A percentile compares a stretch with the other conserved stretches of the same genome.
phyloP scores from a whole-genome alignment of 2,329 filamentous ascomycete species.

The Diplocarpon rosae region DNA sequence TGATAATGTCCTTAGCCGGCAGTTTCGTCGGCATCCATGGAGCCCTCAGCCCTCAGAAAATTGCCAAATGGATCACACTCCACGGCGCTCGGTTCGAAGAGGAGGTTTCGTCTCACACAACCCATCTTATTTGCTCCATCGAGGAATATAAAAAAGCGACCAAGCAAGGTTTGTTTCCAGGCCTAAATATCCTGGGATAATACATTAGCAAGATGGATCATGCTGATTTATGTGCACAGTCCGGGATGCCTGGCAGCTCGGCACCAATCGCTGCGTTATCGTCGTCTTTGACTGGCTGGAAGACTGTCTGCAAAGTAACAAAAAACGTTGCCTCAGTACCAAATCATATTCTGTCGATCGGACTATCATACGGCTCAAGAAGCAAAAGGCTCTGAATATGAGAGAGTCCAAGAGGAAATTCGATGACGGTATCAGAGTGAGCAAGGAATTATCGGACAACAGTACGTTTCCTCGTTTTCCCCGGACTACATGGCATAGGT shows the following conservation, averaged over 20 bases:
- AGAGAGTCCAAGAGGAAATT: constrained; percentile 26
- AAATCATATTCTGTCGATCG: constrained; percentile 18
- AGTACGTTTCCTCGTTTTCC: constrained; percentile 30
- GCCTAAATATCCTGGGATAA: too few relatives aligned
- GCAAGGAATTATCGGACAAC: constrained; percentile 36
- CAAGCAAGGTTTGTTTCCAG: constrained; percentile 14
- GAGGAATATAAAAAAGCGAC: constrained; percentile 42
- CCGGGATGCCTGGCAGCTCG: constrained; percentile 28
- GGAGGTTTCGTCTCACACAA: constrained; percentile 44
- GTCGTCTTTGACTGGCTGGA: constrained; percentile 37
- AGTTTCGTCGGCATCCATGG: constrained; percentile 34
- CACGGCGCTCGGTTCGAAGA: constrained; percentile 49
- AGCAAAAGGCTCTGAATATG: constrained; percentile 31
- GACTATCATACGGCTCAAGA: constrained; percentile 16
- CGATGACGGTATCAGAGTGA: constrained; percentile 26
- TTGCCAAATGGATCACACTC: constrained; percentile 53
- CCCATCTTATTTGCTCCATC: constrained; percentile 60
- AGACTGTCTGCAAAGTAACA: constrained; percentile 27
- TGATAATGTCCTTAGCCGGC: constrained; percentile 47
- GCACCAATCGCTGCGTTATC: constrained; percentile 30
- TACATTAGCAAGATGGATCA: neutral
- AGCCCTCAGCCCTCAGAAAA: constrained; percentile 38
- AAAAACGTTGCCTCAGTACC: constrained; percentile 18
- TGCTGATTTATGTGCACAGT: constrained; percentile 26
- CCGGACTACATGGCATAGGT: too few relatives aligned